Evolutionary conservation across 306 rosid species (phyloP), one percentile per base, ranked within the genome.

Genomic region (Malus sieversii): DNA sequence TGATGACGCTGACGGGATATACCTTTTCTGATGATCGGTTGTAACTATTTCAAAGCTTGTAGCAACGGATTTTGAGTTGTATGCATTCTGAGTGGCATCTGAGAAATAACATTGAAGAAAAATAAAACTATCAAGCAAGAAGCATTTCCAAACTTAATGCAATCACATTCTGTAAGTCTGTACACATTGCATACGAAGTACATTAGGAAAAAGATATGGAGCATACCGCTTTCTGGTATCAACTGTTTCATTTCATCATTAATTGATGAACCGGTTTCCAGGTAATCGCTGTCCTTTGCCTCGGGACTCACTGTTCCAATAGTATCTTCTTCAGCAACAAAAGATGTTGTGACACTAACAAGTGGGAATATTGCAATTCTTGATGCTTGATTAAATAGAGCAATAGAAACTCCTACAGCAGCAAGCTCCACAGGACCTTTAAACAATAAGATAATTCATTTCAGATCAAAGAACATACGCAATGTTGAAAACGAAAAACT

Each of bases 341-440:
- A 94, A 78, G 98, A 94, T 52, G 98, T 91, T 11, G 97, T 94
- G 82, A 91, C 87, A 80, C 97, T 94, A 55, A 94, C 98, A 27
- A 94, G 96, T 0, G 98, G 98, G 69, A 94, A 94, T 74, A 94
- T 94, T 22, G 97, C 93, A 2, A 94, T 90, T 79, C 96, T 78
- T 29, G 98, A 94, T 25, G 79, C 96, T 84, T 94, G 98, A 84
- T 94, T 94, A 82, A 94, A 94, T 75, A 94, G 81, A 72, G 97
- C 97, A 83, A 94, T 94, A 6, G 98, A 90, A 84, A 94, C 97
- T 62, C 98, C 98, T 57, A 94, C 98, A 61, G 97, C 98, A 65
- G 98, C 98, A 66, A 94, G 97, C 88, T 94, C 98, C 73, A 94
- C 86, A 4, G 96, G 87, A 80, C 98, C 98, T 91, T 78, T 27